Conservation (phyloP, 2,329 filamentous ascomycete species). For the Alternaria viburni region DNA sequence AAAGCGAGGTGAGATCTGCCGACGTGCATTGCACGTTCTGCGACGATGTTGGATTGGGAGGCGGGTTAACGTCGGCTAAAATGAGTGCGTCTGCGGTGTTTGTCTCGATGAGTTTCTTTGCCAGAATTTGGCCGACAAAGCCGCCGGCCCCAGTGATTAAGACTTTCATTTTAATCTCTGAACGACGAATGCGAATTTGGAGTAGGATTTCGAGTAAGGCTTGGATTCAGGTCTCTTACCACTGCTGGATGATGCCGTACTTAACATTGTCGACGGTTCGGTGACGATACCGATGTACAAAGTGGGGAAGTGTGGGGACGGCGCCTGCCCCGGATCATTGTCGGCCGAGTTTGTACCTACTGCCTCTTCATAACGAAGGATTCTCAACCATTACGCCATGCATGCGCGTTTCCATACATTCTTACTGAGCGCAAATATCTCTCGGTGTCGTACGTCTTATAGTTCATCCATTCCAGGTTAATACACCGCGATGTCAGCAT, state of each 20-base stretch:
- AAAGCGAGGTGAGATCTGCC: conserved; percentile 58
- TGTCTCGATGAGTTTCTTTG: conserved; percentile 61
- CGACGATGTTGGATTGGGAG: conserved; percentile 54
- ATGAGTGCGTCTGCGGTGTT: conserved; percentile 55
- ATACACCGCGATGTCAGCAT: not conserved
- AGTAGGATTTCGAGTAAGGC: not conserved
- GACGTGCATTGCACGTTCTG: conserved; percentile 59
- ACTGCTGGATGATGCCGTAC: not conserved
- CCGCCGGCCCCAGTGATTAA: conserved; percentile 70
- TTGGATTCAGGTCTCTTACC: not conserved
- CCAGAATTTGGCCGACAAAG: conserved; percentile 69
- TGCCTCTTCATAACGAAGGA: not conserved
- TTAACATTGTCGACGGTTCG: conserved; percentile 8
- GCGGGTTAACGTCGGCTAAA: conserved; percentile 64
- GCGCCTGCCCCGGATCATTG: conserved; percentile 16
- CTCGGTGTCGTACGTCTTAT: not conserved
- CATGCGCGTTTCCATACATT: not conserved
- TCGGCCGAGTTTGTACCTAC: conserved; percentile 1
- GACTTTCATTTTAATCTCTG: conserved; percentile 46
- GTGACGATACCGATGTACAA: conserved; percentile 15
- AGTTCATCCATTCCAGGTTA: not conserved
- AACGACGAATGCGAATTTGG: not conserved
- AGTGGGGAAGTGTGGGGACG: conserved; percentile 22
- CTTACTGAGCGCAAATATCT: not conserved
- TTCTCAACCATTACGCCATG: not conserved